Base-by-base conservation (phyloP, 495 filamentous ascomycete species). In the Hypoxylon crocopeplum region DNA sequence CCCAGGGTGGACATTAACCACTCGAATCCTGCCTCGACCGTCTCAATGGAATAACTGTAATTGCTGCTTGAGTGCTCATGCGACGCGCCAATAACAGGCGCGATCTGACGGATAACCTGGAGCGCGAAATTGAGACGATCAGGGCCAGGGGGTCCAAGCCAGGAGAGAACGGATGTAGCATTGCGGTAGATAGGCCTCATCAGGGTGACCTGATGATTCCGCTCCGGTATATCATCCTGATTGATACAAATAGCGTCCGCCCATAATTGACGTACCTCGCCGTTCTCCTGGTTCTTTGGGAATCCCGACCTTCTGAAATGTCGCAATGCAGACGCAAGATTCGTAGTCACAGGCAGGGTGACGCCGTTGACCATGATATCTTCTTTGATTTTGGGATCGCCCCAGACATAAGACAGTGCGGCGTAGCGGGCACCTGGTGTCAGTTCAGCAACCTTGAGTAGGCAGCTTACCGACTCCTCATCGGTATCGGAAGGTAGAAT, bases 121-220 rank as follows among this genome's bases (percentile, higher is more conserved):
- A 40, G 19, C 8, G 20, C 20, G 1, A 6, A 7, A 40, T 21
- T n/a, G 11, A 24, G 17, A 21, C 17, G 16, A n/a, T 22, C 38
- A 5, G 38, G 38, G 7, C 17, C 38, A 1, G 38, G 7, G 16
- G 37, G 17, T 1, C 42, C 42, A 30, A 46, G 25, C 42, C 42
- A 46, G 7, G 27, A 30, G 27, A 32, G 24, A 19, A 46, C 42
- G 1, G 24, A 46, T 2, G 15, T 85, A 59, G 47, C 29, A 3
- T 27, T 39, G 20, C 6, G 12, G n/a, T 38, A 49, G 1, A 38
- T 91, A 90, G 88, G 44, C 36, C 13, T 16, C 42, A 46, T 46
- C 49, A 69, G 20, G 84, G 88, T 59, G 5, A 46, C 42, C 13
- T 46, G 42, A 1, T 4, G 15, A n/a, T 46, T 46, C 3, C 27